Conservation (phyloP, 2,329 filamentous ascomycete genomes). For the Knufia petricola region DNA sequence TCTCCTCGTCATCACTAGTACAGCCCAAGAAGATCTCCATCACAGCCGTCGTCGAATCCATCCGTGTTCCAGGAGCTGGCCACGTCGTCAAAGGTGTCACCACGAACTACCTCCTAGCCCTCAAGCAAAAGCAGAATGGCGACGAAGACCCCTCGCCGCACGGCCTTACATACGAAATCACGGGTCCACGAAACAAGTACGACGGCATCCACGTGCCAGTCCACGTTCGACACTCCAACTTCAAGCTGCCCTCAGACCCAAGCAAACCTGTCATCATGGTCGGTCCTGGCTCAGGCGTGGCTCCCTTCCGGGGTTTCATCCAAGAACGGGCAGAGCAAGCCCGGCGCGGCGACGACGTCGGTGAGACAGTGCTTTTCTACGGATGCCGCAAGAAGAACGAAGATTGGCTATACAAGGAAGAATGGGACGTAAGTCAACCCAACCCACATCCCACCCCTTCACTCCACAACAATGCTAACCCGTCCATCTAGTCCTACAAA, state of each 20-base stretch:
- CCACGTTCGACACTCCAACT: slow-evolving; percentile 95
- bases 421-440: slow-evolving; percentile 69
- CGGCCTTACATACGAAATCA: slow-evolving; percentile 76
- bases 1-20: slow-evolving; percentile 89
- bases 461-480: slow-evolving; percentile 23
- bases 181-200: slow-evolving; percentile 90
- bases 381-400: slow-evolving; percentile 81
- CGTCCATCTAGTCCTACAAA: slow-evolving; percentile 60
- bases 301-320: slow-evolving; percentile 89
- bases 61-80: slow-evolving; percentile 63
- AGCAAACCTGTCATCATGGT: slow-evolving; percentile 92
- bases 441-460: slow-evolving; percentile 1
- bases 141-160: slow-evolving; percentile 73
- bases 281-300: slow-evolving; percentile 90
- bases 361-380: slow-evolving; percentile 85
- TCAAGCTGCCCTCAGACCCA: slow-evolving; percentile 94
- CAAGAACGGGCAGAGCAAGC: slow-evolving; percentile 85
- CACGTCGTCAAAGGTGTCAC: slow-evolving; percentile 86
- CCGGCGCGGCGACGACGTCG: slow-evolving; percentile 69
- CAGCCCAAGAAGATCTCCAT: slow-evolving; percentile 93
- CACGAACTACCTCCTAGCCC: slow-evolving; percentile 88
- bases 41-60: slow-evolving; percentile 85
- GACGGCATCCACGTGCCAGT: slow-evolving; percentile 91
- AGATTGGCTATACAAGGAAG: slow-evolving; percentile 83
- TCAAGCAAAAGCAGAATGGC: slow-evolving; percentile 94